These are phyloP conservation scores for Penicillium steckii DNA, from an alignment of 495 filamentous ascomycete species.

Conservation along the genomic window DNA sequence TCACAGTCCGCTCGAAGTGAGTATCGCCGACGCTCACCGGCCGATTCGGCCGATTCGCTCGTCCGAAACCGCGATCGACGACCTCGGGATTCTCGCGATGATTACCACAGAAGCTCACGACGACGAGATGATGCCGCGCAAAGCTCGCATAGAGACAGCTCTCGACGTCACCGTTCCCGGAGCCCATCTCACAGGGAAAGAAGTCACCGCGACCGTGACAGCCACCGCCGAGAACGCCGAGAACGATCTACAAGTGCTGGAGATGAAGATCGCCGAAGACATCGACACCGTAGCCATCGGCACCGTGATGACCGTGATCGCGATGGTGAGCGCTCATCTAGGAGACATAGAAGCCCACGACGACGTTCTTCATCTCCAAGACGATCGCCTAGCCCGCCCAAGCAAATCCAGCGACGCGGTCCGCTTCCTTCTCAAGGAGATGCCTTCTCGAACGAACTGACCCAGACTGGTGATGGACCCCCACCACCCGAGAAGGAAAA, in stretches of 20 bases:
- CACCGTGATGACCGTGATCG: conserved; percentile 28
- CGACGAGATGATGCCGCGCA: conserved; percentile 29
- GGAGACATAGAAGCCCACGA: conserved; percentile 26
- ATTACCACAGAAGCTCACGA: conserved; percentile 28
- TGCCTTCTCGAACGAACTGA: conserved; percentile 58
- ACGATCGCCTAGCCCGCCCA: conserved; percentile 28
- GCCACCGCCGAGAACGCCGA: conserved; percentile 26
- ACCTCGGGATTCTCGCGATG: conserved; percentile 19
- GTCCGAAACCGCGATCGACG: conserved; percentile 26
- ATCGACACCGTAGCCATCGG: conserved; percentile 31
- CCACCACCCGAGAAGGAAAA: conserved; percentile 67
- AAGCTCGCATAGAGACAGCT: conserved; percentile 30
- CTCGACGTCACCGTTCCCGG: conserved; percentile 30
- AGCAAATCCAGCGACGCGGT: conserved; percentile 40
- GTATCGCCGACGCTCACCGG: conserved; percentile 23
- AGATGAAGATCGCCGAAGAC: conserved; percentile 29
- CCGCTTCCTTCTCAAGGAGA: conserved; percentile 70
- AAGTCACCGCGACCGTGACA: conserved; percentile 22
- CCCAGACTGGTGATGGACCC: conserved; percentile 32
- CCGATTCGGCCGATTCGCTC: conserved; percentile 19
- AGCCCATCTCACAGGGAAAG: conserved; percentile 25
- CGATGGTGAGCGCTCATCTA: conserved; percentile 24
- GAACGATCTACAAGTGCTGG: conserved; percentile 22
- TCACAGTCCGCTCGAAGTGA: conserved; percentile 19
- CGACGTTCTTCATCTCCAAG: conserved; percentile 36